Conservation (phyloP, 2,329 filamentous ascomycete species). For the Lachnellula arida region DNA sequence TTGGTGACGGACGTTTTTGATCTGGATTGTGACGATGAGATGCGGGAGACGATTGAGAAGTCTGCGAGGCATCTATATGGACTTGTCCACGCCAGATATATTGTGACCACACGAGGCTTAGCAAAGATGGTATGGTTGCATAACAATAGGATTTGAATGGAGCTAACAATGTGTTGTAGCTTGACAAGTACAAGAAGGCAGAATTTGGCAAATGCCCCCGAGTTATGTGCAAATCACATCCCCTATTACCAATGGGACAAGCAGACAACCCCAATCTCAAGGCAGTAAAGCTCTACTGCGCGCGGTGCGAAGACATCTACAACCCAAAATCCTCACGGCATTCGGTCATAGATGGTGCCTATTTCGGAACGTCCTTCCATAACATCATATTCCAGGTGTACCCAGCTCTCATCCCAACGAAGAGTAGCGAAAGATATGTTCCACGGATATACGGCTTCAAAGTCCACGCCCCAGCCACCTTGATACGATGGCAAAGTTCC, state of each 20-base stretch:
- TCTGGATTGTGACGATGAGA: slow-evolving; percentile 96
- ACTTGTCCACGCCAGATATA: slow-evolving; percentile 91
- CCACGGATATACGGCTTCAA: slow-evolving; percentile 93
- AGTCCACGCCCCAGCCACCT: slow-evolving; percentile 81
- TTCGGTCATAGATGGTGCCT: slow-evolving; percentile 91
- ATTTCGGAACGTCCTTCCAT: slow-evolving; percentile 97
- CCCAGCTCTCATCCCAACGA: slow-evolving; percentile 79
- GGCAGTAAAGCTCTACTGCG: slow-evolving; percentile 94
- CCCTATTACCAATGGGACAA: slow-evolving; percentile 89
- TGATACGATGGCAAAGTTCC: slow-evolving; percentile 86
- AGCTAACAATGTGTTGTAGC: slow-evolving; percentile 47
- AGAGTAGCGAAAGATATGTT: slow-evolving; percentile 80
- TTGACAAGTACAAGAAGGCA: slow-evolving; percentile 97
- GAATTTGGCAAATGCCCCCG: slow-evolving; percentile 98
- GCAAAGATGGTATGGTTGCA: slow-evolving; percentile 78
- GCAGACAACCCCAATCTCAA: slow-evolving; percentile 84
- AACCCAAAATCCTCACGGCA: slow-evolving; percentile 97
- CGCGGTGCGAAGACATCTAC: slow-evolving; percentile 96
- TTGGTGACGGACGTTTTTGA: slow-evolving; percentile 98
- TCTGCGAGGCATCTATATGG: slow-evolving; percentile 94
- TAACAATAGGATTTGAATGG: background rate
- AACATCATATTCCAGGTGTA: slow-evolving; percentile 99
- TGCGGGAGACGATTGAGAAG: slow-evolving; percentile 97
- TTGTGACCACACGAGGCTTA: slow-evolving; percentile 89
- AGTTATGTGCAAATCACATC: slow-evolving; percentile 90